Evolutionary conservation across 192 early-diverging fungal species (phyloP).

Genomic region (Coemansia sp.): DNA sequence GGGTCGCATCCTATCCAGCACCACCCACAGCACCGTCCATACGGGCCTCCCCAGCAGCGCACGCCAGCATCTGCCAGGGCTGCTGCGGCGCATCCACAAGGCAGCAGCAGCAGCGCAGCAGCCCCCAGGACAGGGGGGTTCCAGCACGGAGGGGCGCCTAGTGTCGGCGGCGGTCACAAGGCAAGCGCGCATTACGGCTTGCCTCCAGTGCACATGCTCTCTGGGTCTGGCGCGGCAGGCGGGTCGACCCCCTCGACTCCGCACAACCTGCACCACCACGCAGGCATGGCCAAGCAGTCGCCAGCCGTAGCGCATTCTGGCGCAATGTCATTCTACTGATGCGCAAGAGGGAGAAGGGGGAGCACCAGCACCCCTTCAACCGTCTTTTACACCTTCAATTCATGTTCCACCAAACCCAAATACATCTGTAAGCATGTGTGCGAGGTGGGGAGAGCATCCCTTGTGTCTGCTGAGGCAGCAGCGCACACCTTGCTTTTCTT

Average conservation of each 20-base stretch:
- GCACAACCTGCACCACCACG: constrained; percentile 7
- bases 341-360: background rate
- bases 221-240: constrained; percentile 9
- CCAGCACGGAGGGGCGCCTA: constrained; percentile 7
- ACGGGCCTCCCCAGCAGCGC: constrained; percentile 13
- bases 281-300: constrained; percentile 34
- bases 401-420: no score
- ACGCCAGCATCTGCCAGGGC: constrained; percentile 13
- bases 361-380: no score
- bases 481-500: no score
- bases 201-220: constrained; percentile 32
- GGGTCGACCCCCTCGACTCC: constrained; percentile 9
- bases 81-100: background rate
- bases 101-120: background rate
- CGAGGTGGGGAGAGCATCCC: no score
- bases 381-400: no score
- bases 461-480: no score
- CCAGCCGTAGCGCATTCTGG: constrained; percentile 26
- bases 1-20: constrained; percentile 40
- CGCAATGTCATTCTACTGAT: constrained; percentile 38
- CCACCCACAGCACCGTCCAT: constrained; percentile 33
- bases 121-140: constrained; percentile 2
- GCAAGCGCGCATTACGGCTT: constrained; percentile 25
- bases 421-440: no score
- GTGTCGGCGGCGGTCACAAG: constrained; percentile 6